phyloP scores from a whole-genome alignment of 225 moss, liverwort and hornwort genomes.

The Ulota crispa region DNA sequence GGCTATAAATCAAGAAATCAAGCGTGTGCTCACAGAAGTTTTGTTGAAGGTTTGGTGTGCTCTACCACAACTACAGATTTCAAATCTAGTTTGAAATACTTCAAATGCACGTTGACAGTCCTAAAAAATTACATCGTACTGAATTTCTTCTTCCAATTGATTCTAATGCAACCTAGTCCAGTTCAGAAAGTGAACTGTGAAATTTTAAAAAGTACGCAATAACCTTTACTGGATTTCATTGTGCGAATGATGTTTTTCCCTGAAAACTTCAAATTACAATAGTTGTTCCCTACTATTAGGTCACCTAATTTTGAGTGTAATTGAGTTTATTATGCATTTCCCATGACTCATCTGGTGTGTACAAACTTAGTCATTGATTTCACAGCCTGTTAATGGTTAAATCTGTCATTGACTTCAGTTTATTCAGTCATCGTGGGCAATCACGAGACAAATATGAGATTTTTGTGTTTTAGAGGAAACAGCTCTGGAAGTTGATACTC shows the following conservation, averaged over 20 bases:
- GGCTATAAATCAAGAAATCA: conserved; percentile 98
- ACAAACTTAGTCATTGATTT: background rate
- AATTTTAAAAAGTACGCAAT: background rate
- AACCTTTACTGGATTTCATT: background rate
- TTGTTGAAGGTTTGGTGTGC: conserved; percentile 70
- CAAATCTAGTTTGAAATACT: conserved; percentile 4
- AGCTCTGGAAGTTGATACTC: background rate
- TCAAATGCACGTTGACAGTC: background rate
- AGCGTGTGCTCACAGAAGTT: conserved; percentile 95
- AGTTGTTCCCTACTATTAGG: background rate
- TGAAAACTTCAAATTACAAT: background rate
- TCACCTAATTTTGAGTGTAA: background rate
- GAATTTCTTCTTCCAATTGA: background rate
- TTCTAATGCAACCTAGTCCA: background rate
- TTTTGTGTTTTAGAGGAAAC: background rate
- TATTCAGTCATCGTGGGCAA: background rate
- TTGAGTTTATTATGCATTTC: background rate
- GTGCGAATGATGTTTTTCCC: background rate
- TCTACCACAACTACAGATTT: background rate
- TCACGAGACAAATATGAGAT: background rate
- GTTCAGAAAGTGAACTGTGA: background rate
- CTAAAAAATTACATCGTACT: background rate
- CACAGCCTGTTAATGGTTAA: background rate
- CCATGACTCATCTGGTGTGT: background rate
- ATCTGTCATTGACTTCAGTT: background rate